A percentile compares a stretch with the other conserved stretches of the same genome.
These are phyloP conservation scores for Wickerhamiella parazyma DNA, from an alignment of 805 yeast species.

Conservation along the genomic window DNA sequence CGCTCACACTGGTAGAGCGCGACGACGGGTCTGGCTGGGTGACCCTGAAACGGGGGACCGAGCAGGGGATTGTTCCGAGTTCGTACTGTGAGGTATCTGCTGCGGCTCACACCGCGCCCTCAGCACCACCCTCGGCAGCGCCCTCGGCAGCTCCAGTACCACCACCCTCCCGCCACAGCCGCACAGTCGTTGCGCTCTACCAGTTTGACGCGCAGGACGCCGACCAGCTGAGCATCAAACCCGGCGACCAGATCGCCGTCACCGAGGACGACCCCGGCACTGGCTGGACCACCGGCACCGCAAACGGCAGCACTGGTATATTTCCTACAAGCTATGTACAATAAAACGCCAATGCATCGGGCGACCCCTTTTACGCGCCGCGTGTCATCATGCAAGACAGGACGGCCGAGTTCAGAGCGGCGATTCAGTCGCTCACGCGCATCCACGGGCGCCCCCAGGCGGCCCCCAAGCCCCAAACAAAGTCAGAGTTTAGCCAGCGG, in stretches of 20 bases:
- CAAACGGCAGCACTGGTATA: conserved; percentile 49
- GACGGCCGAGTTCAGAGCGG: conserved; percentile 84
- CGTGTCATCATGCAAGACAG: conserved; percentile 36
- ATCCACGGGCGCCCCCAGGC: conserved; percentile 29
- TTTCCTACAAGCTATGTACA: conserved; percentile 67
- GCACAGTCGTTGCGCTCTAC: conserved; percentile 43
- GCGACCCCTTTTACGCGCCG: too few species aligned
- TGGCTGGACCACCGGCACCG: conserved; percentile 93
- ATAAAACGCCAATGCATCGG: background rate
- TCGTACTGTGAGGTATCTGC: conserved; percentile 46
- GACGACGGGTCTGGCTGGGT: conserved; percentile 97
- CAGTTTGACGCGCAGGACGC: conserved; percentile 66
- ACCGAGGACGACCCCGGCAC: conserved; percentile 53
- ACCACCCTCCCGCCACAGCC: too few species aligned
- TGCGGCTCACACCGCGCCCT: too few species aligned
- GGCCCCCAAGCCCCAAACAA: conserved; percentile 8
- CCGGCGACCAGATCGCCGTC: conserved; percentile 62
- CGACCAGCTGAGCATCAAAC: conserved; percentile 58
- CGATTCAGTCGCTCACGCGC: conserved; percentile 64
- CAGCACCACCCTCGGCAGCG: too few species aligned
- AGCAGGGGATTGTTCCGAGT: conserved; percentile 74
- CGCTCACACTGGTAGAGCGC: conserved; percentile 39
- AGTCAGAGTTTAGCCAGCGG: conserved; percentile 44
- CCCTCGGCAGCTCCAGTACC: too few species aligned
- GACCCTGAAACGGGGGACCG: conserved; percentile 36